These are phyloP conservation scores for Meredithiella fracta DNA, from an alignment of 2,329 filamentous ascomycete species.

Conservation along the genomic window DNA sequence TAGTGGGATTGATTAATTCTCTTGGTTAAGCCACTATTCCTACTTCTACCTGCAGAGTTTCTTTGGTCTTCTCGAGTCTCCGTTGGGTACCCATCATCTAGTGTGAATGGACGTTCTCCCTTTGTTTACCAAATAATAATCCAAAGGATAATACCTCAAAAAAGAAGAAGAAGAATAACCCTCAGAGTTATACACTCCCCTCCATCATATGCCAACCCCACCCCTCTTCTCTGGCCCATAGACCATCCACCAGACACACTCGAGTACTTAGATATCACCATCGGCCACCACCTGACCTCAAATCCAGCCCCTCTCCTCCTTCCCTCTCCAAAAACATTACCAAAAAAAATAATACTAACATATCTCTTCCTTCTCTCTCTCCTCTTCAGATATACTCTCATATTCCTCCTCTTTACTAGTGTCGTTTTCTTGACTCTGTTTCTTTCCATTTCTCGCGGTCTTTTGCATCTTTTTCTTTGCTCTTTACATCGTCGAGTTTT, in stretches of 20 bases:
- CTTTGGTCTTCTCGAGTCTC: too few species aligned
- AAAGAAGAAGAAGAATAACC: neutral
- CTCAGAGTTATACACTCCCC: neutral
- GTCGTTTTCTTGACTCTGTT: neutral
- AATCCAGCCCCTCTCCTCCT: neutral
- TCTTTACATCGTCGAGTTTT: constrained; percentile 4
- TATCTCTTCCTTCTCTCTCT: neutral
- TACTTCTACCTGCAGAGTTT: too few species aligned
- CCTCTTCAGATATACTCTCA: neutral
- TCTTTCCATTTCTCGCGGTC: neutral
- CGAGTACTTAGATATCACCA: constrained; percentile 3
- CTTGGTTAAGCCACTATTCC: too few species aligned
- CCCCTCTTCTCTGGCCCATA: neutral
- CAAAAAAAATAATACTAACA: neutral
- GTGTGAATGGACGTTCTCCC: neutral
- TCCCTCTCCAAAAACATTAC: constrained; percentile 1
- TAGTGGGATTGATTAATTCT: too few species aligned
- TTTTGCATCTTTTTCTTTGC: neutral
- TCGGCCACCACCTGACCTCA: constrained; percentile 2
- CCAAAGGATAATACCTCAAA: neutral
- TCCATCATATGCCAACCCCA: neutral
- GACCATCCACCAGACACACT: neutral
- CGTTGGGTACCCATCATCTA: neutral
- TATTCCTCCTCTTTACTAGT: neutral
- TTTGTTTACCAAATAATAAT: neutral